Evolutionary conservation across 306 rosid genomes (phyloP).

Genomic region (Argentina anserina): DNA sequence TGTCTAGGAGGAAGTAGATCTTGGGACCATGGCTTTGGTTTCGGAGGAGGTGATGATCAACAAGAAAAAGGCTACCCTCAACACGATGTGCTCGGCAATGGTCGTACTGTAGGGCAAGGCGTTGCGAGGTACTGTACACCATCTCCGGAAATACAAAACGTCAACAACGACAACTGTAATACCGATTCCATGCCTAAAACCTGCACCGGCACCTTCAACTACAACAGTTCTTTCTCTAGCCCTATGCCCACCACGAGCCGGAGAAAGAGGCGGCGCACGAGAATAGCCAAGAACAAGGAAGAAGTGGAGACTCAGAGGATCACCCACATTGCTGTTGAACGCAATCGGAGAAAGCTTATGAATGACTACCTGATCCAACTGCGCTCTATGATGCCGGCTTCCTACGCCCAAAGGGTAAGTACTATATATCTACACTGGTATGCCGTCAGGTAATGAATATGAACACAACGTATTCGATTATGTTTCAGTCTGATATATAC

Average conservation of each 20-base stretch:
- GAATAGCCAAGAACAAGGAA: constrained; percentile 28
- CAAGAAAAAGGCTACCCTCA: constrained; percentile 13
- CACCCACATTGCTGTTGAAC: constrained; percentile 42
- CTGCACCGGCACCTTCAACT: background rate
- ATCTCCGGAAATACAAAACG: constrained; percentile 12
- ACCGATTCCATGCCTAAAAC: background rate
- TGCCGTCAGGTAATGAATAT: background rate
- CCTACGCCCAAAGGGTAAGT: constrained; percentile 32
- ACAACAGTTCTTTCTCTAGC: background rate
- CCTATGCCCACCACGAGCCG: constrained; percentile 2
- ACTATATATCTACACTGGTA: background rate
- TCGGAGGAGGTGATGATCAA: constrained; percentile 2
- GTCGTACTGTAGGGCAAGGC: constrained; percentile 4
- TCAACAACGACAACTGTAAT: background rate
- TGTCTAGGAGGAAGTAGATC: constrained; percentile 8
- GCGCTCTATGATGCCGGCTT: constrained; percentile 41
- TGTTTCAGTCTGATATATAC: background rate
- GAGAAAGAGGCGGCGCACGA: constrained; percentile 22
- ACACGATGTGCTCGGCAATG: background rate
- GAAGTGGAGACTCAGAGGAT: constrained; percentile 38
- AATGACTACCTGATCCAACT: constrained; percentile 31
- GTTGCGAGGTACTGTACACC: constrained; percentile 4
- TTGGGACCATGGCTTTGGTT: constrained; percentile 15
- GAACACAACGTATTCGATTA: background rate
- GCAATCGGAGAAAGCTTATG: constrained; percentile 40